Base-by-base conservation (phyloP, 352 stramenopile genomes). In the Globisporangium camurandrum region DNA sequence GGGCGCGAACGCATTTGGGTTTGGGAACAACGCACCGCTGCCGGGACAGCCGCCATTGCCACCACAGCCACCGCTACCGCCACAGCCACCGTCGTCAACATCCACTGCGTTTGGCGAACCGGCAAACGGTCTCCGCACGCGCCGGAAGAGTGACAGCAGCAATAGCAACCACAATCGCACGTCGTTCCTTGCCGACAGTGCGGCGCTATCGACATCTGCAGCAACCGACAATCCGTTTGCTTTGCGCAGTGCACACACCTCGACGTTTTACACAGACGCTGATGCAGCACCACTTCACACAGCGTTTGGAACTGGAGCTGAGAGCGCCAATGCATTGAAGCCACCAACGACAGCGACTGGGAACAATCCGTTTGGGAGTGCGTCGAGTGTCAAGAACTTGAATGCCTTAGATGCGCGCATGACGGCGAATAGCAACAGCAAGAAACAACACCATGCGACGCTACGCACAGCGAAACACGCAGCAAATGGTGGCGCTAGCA, bases 301-400 rank as follows among this genome's bases (percentile, higher is more conserved):
- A 22, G 37, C 56, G n/a, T 78, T 73, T 54, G 65, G 65, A 24
- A 56, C n/a, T 20, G 57, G 66, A 57, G 8, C 57, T 31, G 44
- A 53, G 5, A 36, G 23, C 36, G 23, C 11, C 31, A 12, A 10
- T 22, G n/a, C n/a, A n/a, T n/a, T n/a, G n/a, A 46, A 48, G 36
- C 23, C 52, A 11, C n/a, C 31, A 33, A 28, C 14, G 16, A 20
- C 31, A 39, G 33, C 11, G 14, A 24, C 17, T 12, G n/a, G 17
- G 11, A 14, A 6, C 4, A 59, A 59, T 27, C 34, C 52, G 19
- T 59, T 59, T n/a, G 30, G 20, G 30, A 37, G 27, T 12, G 24
- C 27, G 12, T 9, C 26, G 11, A 33, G 48, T 28, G 19, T 41
- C 48, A 19, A 59, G 51, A 31, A 59, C 53, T 53, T 24, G 1